Percentiles rank a stretch among this genome's conserved stretches.
These are phyloP conservation scores for Colletotrichum chlorophyti DNA, from an alignment of 2,329 filamentous ascomycete genomes.

Conservation along the genomic window DNA sequence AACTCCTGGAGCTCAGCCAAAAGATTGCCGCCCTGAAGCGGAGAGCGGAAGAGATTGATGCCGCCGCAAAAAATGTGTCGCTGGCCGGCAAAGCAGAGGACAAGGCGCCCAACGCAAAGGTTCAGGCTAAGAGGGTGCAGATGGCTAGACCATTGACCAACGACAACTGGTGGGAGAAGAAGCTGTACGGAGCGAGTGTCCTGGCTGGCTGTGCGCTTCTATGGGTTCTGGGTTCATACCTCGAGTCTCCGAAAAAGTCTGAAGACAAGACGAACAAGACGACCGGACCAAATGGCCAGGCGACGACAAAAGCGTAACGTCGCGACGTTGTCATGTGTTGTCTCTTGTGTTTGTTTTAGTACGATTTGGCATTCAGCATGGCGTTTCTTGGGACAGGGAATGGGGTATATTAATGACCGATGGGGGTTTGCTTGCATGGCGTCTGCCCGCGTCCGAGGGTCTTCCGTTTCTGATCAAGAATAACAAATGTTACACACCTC, in stretches of 20 bases:
- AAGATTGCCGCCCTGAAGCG: slow-evolving; percentile 63
- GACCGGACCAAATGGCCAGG: slow-evolving; percentile 1
- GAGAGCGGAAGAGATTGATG: slow-evolving; percentile 54
- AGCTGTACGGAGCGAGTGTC: slow-evolving; percentile 65
- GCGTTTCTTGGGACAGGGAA: slow-evolving; percentile 14
- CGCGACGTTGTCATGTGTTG: not conserved
- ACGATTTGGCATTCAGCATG: slow-evolving; percentile 9
- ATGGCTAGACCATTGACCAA: slow-evolving; percentile 66
- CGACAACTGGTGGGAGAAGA: slow-evolving; percentile 72
- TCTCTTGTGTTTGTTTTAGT: not conserved
- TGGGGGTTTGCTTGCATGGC: no score
- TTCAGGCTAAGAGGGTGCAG: slow-evolving; percentile 19
- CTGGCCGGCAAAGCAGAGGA: not conserved
- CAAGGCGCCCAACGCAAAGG: slow-evolving; percentile 30
- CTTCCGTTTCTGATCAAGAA: no score
- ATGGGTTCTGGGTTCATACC: slow-evolving; percentile 63
- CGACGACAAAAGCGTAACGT: not conserved
- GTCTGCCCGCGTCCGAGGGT: no score
- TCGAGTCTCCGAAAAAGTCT: slow-evolving; percentile 43
- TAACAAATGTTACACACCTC: no score
- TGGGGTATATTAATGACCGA: not conserved
- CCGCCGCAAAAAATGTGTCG: slow-evolving; percentile 33
- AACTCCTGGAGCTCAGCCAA: slow-evolving; percentile 77
- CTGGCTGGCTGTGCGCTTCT: slow-evolving; percentile 66
- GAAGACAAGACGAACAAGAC: not conserved